Conservation (phyloP, 2,329 filamentous ascomycete genomes). For the Nakataea oryzae region DNA sequence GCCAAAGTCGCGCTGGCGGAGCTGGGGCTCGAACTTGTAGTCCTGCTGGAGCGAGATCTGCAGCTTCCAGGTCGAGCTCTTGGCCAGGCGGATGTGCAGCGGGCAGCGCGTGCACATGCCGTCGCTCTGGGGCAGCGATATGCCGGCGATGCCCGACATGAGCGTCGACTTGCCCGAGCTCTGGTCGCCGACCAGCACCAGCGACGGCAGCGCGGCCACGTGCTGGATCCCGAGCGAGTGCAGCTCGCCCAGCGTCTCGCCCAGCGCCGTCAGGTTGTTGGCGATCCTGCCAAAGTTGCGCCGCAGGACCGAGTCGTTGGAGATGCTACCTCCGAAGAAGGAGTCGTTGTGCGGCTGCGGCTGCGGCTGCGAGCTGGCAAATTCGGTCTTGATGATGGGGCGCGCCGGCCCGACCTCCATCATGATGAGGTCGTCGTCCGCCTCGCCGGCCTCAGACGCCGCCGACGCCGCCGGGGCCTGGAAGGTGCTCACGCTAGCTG, state of each 20-base stretch:
- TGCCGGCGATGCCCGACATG: slow-evolving; percentile 55
- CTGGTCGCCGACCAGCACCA: slow-evolving; percentile 79
- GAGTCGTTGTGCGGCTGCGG: neutral
- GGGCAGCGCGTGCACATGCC: slow-evolving; percentile 75
- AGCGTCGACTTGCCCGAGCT: slow-evolving; percentile 69
- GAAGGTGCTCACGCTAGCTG: slow-evolving; percentile 19
- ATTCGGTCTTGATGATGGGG: slow-evolving; percentile 1
- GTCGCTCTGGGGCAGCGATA: slow-evolving; percentile 59
- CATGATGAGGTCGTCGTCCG: slow-evolving; percentile 14
- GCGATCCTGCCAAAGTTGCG: slow-evolving; percentile 31
- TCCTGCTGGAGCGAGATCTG: slow-evolving; percentile 53
- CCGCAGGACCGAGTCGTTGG: neutral
- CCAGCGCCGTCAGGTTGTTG: slow-evolving; percentile 51
- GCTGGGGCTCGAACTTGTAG: slow-evolving; percentile 29
- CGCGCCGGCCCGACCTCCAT: slow-evolving; percentile 14
- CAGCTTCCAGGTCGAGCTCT: slow-evolving; percentile 55
- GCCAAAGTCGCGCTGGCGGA: slow-evolving; percentile 43
- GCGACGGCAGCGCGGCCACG: slow-evolving; percentile 61
- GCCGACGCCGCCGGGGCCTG: slow-evolving; percentile 1
- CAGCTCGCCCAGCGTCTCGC: slow-evolving; percentile 57
- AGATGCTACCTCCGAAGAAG: neutral
- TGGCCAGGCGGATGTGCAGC: slow-evolving; percentile 63
- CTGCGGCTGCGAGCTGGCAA: neutral
- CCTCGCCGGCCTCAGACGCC: slow-evolving; percentile 3
- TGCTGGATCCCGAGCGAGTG: slow-evolving; percentile 64